phyloP scores from a whole-genome alignment of 495 filamentous ascomycete genomes.

The Penicillium paradoxum region DNA sequence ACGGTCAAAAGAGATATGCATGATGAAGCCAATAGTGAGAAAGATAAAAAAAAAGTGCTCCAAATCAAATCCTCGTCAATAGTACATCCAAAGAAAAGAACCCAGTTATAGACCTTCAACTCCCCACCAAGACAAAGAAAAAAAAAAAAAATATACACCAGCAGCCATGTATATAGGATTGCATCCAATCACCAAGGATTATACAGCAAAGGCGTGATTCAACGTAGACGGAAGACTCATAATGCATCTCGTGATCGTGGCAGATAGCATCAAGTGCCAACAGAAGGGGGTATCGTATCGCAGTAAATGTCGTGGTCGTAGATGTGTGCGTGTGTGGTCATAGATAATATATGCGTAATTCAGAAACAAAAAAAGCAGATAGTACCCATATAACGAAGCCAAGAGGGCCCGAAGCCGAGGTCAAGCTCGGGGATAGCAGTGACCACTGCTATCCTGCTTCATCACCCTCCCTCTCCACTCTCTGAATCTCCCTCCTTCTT shows the following conservation, averaged over 20 bases:
- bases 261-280: neutral
- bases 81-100: slow-evolving; percentile 2
- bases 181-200: neutral
- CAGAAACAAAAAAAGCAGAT: neutral
- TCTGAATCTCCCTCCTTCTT: slow-evolving; percentile 40
- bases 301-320: slow-evolving; percentile 2
- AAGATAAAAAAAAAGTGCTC: neutral
- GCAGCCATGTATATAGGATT: neutral
- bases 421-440: neutral
- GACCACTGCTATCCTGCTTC: neutral
- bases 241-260: slow-evolving; percentile 4
- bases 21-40: neutral
- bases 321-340: neutral
- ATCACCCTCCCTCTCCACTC: slow-evolving; percentile 30
- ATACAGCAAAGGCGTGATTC: slow-evolving; percentile 3
- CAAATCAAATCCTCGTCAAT: neutral
- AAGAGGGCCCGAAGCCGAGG: neutral
- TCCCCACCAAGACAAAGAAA: neutral
- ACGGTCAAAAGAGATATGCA: neutral
- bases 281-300: slow-evolving; percentile 13
- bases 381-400: neutral
- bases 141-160: neutral
- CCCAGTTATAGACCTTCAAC: neutral
- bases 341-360: neutral
- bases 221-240: neutral